Evolutionary conservation across 345 rosid species (phyloP), one percentile per base, ranked within the genome.

Genomic region (Cardamine occulta): DNA sequence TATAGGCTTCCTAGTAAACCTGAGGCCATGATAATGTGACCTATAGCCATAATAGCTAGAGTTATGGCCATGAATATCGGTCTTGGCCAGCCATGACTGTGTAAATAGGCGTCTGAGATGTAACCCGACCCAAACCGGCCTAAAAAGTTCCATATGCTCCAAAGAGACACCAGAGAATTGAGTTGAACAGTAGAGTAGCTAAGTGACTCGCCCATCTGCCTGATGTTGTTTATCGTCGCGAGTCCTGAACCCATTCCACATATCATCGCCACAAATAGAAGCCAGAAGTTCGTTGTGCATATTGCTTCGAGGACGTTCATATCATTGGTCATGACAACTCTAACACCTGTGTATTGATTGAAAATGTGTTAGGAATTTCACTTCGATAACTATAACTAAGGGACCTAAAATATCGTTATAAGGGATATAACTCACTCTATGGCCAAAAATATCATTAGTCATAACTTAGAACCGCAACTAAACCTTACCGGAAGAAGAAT

Each of bases 171-270:
- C 26, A 93, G 54, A 21, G 96, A 83, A 68, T 79, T 86, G 65
- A 80, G 85, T 69, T 88, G 91, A 8, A 59, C 68, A 3, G 81
- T 84, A 8, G 86, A 71, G 84, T 93, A 93, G n/a, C 86, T 81
- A n/a, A 93, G 94, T 24, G 98, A 93, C 73, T 87, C 90, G 1
- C 98, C 98, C 7, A 93, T 77, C 70, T 93, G 98, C 78, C 93
- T 87, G 49, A 93, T 82, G 80, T 93, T 93, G 56, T 93, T 88
- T 67, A 91, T 69, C 0, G 91, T 88, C 0, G 98, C 97, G 2
- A 88, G 80, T 24, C 98, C 97, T 11, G 97, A 82, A 19, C 98
- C 98, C 80, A 91, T 77, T 56, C 97, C 97, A 54, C 91, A 89
- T 65, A 87, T 34, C 88, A 85, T 87, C 10, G 97, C 98, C 17